Base-by-base conservation (phyloP, 768 basidiomycete genomes). In the Dictyophora rubrovolvata region DNA sequence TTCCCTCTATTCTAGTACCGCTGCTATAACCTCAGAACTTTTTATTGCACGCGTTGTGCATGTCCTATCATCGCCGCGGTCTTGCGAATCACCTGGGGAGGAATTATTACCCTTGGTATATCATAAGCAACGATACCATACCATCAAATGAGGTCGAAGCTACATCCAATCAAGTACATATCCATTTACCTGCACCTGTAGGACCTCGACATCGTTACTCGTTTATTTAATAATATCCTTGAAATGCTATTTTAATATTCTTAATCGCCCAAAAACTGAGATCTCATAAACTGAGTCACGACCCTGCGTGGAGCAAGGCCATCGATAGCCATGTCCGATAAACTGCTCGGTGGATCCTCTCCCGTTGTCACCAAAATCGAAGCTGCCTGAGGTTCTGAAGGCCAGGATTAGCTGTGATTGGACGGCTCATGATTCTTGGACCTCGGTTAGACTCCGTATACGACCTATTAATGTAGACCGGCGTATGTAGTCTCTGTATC, bases 41-140 rank as follows among this genome's bases (percentile, higher is more conserved):
- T 93, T 91, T 70, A 82, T 94, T 62, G 91, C 89, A 14, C 74
- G 77, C n/a, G 90, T 94, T 11, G 70, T 82, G 33, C 71, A 82
- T 23, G 84, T 93, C 48, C 17, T 57, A 62, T 7, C 54, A 48
- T 12, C 48, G 53, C n/a, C 37, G 53, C 36, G 59, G 46, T 17
- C 61, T 63, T 37, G 59, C 61, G 48, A 62, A 63, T 14, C 53
- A 7, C 9, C 49, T 68, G 55, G 68, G 72, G 67, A 75, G 70
- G 23, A 14, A 28, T 20, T 50, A 53, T 66, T 79, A 37, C 86
- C 86, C 1, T 70, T 88, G 60, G 67, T 88, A 56, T 89, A 88
- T 67, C 79, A 87, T 64, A 77, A 76, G 52, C 78, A 79, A 46
- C 68, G 69, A 56, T 88, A 85, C 66, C 80, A 79, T 47, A 86